Evolutionary conservation across 2,329 filamentous ascomycete species (phyloP), one percentile per base, ranked within the genome.

Genomic region (Herpotrichia juniperi): DNA sequence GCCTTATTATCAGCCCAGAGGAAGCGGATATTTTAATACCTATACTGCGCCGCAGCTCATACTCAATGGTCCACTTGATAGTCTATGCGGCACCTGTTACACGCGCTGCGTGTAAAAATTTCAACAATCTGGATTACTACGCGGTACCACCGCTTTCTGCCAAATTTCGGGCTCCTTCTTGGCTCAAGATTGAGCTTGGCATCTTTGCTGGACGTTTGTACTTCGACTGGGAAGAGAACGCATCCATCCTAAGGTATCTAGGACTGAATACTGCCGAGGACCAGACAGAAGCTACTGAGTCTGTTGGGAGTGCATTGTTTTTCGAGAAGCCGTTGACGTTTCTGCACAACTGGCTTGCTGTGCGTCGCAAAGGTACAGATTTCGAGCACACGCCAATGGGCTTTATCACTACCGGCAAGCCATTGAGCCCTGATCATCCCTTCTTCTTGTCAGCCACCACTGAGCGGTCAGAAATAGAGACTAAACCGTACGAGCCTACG

Each of bases 171-270:
- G 66, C 79, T 0, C 84, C 86, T 0, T 16, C 50, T 0, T 87
- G 83, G 83, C 69, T 89, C 0, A 73, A 66, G 0, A 75, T 83
- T 1, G 83, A 89, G 58, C 62, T 89, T 0, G 86, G 86, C 0
- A 75, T 89, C 4, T 76, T 87, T 42, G 75, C 83, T 0, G 87
- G 86, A 0, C 76, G 85, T 0, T 73, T 89, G 0, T 88, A 89
- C 58, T 80, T 87, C 50, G 74, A 79, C 0, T 83, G 73, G 61
- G 53, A 70, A 0, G 83, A 87, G 44, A 69, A 72, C 37, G 40
- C 56, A 6, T 58, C 53, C 3, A 30, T 75, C 5, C 44, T 61
- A 12, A 44, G 46, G 14, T 74, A 69, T 46, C 54, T 73, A 5
- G 67, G 66, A 9, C n/a, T n/a, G n/a, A n/a, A n/a, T n/a, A n/a